These are phyloP conservation scores for Tanacetum coccineum DNA, from an alignment of 129 eudicot species.

Conservation along the genomic window DNA sequence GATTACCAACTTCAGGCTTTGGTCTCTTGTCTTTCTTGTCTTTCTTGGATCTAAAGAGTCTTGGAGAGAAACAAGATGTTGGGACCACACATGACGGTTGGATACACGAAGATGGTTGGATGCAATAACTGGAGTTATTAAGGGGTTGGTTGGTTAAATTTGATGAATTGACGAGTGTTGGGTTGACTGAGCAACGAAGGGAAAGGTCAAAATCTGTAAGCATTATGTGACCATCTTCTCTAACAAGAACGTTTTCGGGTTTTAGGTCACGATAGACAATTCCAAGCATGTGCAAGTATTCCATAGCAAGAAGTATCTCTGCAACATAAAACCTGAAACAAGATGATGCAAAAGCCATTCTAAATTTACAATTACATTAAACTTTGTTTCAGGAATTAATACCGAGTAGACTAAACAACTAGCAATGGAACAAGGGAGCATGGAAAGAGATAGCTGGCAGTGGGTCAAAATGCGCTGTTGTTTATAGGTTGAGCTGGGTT, in stretches of 20 bases:
- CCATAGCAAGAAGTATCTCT: slow-evolving; percentile 87
- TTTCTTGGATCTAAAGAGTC: slow-evolving; percentile 76
- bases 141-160: slow-evolving; percentile 39
- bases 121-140: slow-evolving; percentile 60
- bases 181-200: slow-evolving; percentile 82
- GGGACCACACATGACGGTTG: slow-evolving; percentile 87
- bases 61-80: slow-evolving; percentile 78
- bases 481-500: no score
- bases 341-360: slow-evolving; percentile 4
- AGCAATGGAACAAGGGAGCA: no score
- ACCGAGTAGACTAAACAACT: background rate
- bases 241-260: slow-evolving; percentile 91
- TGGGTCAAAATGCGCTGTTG: no score
- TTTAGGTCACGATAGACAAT: slow-evolving; percentile 85
- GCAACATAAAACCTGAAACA: slow-evolving; percentile 80
- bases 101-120: slow-evolving; percentile 78
- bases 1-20: slow-evolving; percentile 64
- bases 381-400: background rate
- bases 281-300: slow-evolving; percentile 97
- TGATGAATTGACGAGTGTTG: slow-evolving; percentile 70
- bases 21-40: slow-evolving; percentile 50
- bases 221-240: slow-evolving; percentile 98
- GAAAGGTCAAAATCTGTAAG: slow-evolving; percentile 88
- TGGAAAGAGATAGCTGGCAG: no score
- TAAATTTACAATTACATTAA: background rate